Conservation (phyloP, 768 basidiomycete genomes). For the Suillus paluster region DNA sequence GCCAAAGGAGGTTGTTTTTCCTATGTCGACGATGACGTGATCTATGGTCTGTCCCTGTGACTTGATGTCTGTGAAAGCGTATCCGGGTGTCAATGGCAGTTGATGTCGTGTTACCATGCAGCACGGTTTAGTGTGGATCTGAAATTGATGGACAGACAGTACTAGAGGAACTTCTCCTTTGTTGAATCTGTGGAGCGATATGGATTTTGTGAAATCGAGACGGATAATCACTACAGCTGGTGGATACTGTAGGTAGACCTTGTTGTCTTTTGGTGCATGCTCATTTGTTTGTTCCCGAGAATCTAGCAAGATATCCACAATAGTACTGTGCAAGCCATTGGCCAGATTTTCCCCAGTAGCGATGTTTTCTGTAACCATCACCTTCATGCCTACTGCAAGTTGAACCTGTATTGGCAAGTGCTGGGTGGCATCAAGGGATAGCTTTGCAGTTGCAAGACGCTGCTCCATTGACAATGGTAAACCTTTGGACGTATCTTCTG, state of each 20-base stretch:
- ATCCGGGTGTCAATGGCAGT: slow-evolving; percentile 37
- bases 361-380: slow-evolving; percentile 43
- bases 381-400: slow-evolving; percentile 34
- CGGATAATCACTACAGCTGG: slow-evolving; percentile 20
- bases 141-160: slow-evolving; percentile 14
- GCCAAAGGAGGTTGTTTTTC: slow-evolving; percentile 24
- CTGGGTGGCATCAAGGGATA: no score
- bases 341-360: slow-evolving; percentile 43
- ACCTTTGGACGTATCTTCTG: no score
- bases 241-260: slow-evolving; percentile 12
- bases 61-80: slow-evolving; percentile 47
- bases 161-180: slow-evolving; percentile 26
- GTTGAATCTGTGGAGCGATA: slow-evolving; percentile 32
- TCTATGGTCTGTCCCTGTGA: slow-evolving; percentile 44
- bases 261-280: no score
- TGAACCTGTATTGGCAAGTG: no score
- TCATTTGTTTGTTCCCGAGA: slow-evolving; percentile 26
- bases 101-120: slow-evolving; percentile 27
- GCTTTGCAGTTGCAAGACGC: no score
- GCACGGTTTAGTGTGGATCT: neutral
- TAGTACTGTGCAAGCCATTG: slow-evolving; percentile 41
- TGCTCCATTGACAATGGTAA: no score
- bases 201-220: no score
- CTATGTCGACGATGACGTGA: slow-evolving; percentile 41
- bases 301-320: slow-evolving; percentile 39